These are phyloP conservation scores for Ploettnerulaceae sp. DNA, from an alignment of 2,329 filamentous ascomycete species.

Conservation along the genomic window DNA sequence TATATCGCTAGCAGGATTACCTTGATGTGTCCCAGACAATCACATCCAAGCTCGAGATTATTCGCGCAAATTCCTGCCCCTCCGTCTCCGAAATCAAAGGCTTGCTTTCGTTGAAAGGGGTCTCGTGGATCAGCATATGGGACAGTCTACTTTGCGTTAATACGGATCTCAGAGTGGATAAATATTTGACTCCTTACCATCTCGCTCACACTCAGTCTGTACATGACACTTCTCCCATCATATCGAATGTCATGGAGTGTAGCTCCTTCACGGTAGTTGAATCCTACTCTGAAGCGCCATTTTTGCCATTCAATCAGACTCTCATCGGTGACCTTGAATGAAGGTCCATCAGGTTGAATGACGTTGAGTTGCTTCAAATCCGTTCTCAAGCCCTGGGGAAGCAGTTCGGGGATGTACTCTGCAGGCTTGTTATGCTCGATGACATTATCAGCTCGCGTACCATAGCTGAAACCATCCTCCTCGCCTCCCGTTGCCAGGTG, in stretches of 20 bases:
- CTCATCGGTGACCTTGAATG: slow-evolving; percentile 47
- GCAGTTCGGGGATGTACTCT: slow-evolving; percentile 27
- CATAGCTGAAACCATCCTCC: slow-evolving; percentile 37
- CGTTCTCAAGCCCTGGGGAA: slow-evolving; percentile 33
- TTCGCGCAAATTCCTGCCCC: slow-evolving; percentile 62
- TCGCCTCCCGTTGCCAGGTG: slow-evolving; percentile 27
- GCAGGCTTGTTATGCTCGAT: slow-evolving; percentile 28
- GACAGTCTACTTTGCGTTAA: too few relatives aligned
- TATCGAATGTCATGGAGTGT: slow-evolving; percentile 58
- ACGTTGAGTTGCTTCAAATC: slow-evolving; percentile 56
- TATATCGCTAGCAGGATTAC: too few relatives aligned
- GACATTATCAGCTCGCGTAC: slow-evolving; percentile 13
- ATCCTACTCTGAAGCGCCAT: slow-evolving; percentile 59
- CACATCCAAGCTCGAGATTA: slow-evolving; percentile 62
- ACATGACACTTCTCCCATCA: slow-evolving; percentile 53
- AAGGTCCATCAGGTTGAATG: slow-evolving; percentile 58
- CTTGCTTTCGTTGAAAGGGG: slow-evolving; percentile 61
- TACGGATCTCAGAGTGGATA: too few relatives aligned
- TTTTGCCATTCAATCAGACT: slow-evolving; percentile 47
- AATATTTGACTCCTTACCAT: too few relatives aligned
- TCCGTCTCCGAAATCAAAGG: slow-evolving; percentile 65
- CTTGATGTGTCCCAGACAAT: slow-evolving; percentile 66
- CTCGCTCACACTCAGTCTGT: slow-evolving; percentile 54
- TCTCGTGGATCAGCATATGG: slow-evolving; percentile 59
- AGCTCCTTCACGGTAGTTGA: slow-evolving; percentile 56